Percentiles rank a stretch among this genome's conserved stretches.
These are phyloP conservation scores for Pseudogymnoascus sp. DNA, from an alignment of 2,329 filamentous ascomycete species.

Conservation along the genomic window DNA sequence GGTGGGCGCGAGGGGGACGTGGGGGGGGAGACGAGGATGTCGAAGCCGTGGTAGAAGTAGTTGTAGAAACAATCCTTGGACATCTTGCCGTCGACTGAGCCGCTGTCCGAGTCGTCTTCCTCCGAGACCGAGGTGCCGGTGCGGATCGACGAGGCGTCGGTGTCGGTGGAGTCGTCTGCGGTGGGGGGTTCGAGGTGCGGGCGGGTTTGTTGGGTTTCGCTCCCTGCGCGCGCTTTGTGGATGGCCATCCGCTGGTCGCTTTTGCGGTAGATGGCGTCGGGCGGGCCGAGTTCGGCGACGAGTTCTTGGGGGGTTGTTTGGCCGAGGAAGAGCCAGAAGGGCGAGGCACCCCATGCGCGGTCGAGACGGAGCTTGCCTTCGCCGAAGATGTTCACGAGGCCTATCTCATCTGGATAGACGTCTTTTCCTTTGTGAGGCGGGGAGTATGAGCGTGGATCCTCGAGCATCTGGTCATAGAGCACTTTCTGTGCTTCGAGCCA, in stretches of 20 bases:
- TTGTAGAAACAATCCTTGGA: constrained; percentile 86
- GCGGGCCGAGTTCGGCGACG: constrained; percentile 81
- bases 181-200: constrained; percentile 29
- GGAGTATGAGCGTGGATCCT: constrained; percentile 64
- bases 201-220: constrained; percentile 32
- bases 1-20: constrained; percentile 48
- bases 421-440: constrained; percentile 62
- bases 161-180: constrained; percentile 55
- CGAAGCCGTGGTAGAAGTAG: constrained; percentile 93
- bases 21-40: constrained; percentile 79
- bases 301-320: constrained; percentile 89
- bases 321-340: constrained; percentile 66
- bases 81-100: constrained; percentile 44
- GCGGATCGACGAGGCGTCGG: constrained; percentile 60
- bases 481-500: constrained; percentile 76
- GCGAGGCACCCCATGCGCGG: constrained; percentile 57
- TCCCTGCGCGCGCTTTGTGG: constrained; percentile 55
- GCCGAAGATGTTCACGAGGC: constrained; percentile 68
- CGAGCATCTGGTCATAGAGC: constrained; percentile 67
- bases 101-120: constrained; percentile 49
- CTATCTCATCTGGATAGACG: constrained; percentile 79
- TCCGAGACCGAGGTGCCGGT: constrained; percentile 59
- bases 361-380: constrained; percentile 71
- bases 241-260: constrained; percentile 84
- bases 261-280: constrained; percentile 89